Evolutionary conservation across 352 stramenopile species (phyloP), one percentile per base, ranked within the genome.

Genomic region (Thraustochytrium aureum): DNA sequence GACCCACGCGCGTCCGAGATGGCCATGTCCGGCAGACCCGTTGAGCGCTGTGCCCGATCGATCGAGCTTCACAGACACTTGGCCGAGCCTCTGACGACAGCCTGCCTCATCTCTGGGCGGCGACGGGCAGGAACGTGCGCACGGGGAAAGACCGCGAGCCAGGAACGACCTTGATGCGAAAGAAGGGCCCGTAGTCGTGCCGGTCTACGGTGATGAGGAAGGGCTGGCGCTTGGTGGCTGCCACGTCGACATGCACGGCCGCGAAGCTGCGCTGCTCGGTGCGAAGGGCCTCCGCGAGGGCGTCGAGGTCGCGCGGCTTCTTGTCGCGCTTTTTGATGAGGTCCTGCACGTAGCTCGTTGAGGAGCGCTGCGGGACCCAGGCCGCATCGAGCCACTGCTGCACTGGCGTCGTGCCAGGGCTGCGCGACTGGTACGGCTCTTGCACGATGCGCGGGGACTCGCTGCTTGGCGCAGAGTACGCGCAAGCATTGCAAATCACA

Each of bases 291-390:
- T 79, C 69, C 10, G 50, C 47, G 26, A 79, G 47, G 32, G 4
- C 33, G 12, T 79, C 69, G 10, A 79, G 35, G 37, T 79, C 69
- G 4, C 47, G 38, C 17, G 37, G n/a, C 50, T 79, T 79, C 6
- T 79, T 79, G 38, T 79, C 69, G 4, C 69, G 69, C 69, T 79
- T 79, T 1, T 50, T 64, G 6, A 67, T 67, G 5, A 67, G 30
- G 12, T 79, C 69, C 1, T 56, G 37, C 4, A 79, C 14, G 12
- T 79, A 60, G 0, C 52, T 38, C 22, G 61, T 33, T 12, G 37
- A 61, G 32, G 32, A 33, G 33, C 47, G 52, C 38, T 56, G 50
- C 56, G 56, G 22, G 3, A 79, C 45, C 69, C 69, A 79, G 30
- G 20, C 50, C n/a, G 67, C 69, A 6, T 79, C 37, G 37, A 79